Base-by-base conservation (phyloP, 257 asterid genomes). In the Gentiana dahurica region DNA sequence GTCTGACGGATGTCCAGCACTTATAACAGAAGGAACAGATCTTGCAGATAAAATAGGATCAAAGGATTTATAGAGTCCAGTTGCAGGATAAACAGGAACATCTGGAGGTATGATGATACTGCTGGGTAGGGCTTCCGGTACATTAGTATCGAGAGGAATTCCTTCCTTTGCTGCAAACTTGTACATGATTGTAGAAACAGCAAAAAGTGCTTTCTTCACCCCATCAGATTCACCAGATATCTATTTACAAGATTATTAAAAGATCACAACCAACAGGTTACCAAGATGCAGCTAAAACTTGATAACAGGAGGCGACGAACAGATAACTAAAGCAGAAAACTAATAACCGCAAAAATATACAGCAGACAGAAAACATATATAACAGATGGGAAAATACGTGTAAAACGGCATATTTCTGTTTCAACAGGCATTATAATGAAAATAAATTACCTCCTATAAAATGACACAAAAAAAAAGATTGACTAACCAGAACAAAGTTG, bases 151-250 rank as follows among this genome's bases (percentile, higher is more conserved):
- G 4, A 90, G 96, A 71, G 98, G 98, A 58, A 90, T 81, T 45
- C 60, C 81, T 78, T 90, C 98, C 75, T 81, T 87, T 3, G 96
- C 83, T 5, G 86, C 24, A 68, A 87, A 91, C 77, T 85, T 87
- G 75, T 87, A 87, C 95, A 87, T 84, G 52, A 91, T 91, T 13
- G 98, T 81, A 56, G 98, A 87, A 69, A 91, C 61, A n/a, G 95
- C 98, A 73, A 82, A 87, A 63, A 87, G 89, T 56, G 96, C 94
- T 68, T 67, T 87, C 77, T 72, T 82, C 6, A 91, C 95, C 0
- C 92, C 81, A 63, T 84, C 94, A 9, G 94, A 63, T 60, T 84
- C 94, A 10, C 98, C 98, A 36, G 89, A 74, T 65, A 91, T 85
- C 98, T 91, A 72, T 36, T 65, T 43, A 67, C 56, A 57, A 53